Evolutionary conservation across 1,284 basidiomycete genomes (phyloP).

Genomic region (Naganishia cerealis): DNA sequence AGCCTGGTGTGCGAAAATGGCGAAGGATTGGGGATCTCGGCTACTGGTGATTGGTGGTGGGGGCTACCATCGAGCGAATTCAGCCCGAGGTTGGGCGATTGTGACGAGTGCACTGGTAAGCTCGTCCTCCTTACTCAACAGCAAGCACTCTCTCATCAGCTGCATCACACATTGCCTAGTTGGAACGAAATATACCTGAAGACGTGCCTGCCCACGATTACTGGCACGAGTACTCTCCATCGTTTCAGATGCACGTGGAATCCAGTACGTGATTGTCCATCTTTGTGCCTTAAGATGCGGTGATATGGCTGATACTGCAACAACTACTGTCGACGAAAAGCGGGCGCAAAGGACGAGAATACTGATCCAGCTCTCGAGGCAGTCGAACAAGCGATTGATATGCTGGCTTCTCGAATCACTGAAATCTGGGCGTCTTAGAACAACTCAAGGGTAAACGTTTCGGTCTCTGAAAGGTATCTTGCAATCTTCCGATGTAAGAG

Average conservation of each 20-base stretch:
- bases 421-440: conserved; percentile 28
- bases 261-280: conserved; percentile 40
- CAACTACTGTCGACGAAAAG: conserved; percentile 44
- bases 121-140: conserved; percentile 28
- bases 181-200: conserved; percentile 56
- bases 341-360: conserved; percentile 72
- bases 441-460: neutral
- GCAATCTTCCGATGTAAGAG: too few species aligned
- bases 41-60: conserved; percentile 58
- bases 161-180: neutral
- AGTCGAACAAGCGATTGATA: conserved; percentile 41
- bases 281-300: neutral
- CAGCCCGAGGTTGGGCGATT: conserved; percentile 78
- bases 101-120: conserved; percentile 72
- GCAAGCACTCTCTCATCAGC: neutral
- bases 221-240: conserved; percentile 71
- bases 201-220: conserved; percentile 70
- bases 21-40: conserved; percentile 66
- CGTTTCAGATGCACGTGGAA: conserved; percentile 74
- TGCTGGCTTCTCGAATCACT: conserved; percentile 39
- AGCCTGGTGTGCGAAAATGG: conserved; percentile 67
- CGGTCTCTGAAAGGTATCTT: neutral
- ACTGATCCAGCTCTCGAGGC: conserved; percentile 57
- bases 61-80: conserved; percentile 78
- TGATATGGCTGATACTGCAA: neutral